A percentile compares a stretch with the other conserved stretches of the same genome.
Evolutionary conservation across 1,284 basidiomycete genomes (phyloP).

Genomic region (Rhizoctonia solani): DNA sequence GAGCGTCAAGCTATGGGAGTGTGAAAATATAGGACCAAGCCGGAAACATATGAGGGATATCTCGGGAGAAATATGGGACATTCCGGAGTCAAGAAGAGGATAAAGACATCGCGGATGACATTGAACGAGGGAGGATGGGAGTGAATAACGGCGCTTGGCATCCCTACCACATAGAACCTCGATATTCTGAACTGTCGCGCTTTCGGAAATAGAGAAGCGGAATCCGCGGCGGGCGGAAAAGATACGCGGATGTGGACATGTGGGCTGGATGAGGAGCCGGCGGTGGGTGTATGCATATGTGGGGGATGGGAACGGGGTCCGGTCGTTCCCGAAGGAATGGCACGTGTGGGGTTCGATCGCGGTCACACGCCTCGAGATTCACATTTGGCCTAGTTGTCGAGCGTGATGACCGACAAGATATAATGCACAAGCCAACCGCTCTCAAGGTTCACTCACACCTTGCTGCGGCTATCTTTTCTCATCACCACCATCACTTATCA

Average conservation of each 20-base stretch:
- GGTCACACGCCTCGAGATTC: background rate
- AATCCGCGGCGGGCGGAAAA: background rate
- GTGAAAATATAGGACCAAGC: background rate
- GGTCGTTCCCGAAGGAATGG: background rate
- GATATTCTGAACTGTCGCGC: background rate
- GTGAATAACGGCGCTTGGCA: background rate
- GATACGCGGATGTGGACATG: too few species aligned
- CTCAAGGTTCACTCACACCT: too few species aligned
- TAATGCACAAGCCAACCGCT: background rate
- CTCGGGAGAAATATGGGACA: background rate
- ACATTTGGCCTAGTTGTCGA: background rate
- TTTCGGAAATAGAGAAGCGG: background rate
- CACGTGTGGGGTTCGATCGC: background rate
- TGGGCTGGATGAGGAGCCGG: background rate
- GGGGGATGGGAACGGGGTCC: background rate
- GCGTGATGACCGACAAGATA: background rate
- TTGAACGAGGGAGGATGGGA: background rate
- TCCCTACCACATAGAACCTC: background rate
- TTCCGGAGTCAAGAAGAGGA: background rate
- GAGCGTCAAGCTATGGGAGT: too few species aligned
- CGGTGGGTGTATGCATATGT: background rate
- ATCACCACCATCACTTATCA: too few species aligned
- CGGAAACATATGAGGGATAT: background rate
- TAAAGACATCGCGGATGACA: background rate
- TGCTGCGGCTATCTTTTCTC: too few species aligned